phyloP scores from a whole-genome alignment of 768 basidiomycete genomes.

The Tricholoma terreum region DNA sequence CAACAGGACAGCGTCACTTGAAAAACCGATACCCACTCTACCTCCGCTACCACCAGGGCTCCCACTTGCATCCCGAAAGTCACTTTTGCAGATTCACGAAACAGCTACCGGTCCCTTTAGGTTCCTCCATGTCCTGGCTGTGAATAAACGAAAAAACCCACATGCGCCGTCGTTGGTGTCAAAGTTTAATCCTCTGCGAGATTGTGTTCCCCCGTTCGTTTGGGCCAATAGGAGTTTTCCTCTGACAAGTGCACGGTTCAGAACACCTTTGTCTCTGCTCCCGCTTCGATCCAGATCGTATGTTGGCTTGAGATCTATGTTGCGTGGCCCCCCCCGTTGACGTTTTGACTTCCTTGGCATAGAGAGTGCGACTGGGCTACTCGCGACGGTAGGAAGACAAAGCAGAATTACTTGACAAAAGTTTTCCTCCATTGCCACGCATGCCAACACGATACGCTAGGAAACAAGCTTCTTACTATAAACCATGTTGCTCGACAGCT shows the following conservation, averaged over 20 bases:
- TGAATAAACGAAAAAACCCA: constrained; percentile 17
- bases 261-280: constrained; percentile 8
- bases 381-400: constrained; percentile 2
- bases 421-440: constrained; percentile 8
- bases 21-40: not conserved
- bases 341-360: not conserved
- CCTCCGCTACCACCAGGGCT: constrained; percentile 1
- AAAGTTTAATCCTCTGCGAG: constrained; percentile 21
- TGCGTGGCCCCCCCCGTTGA: not conserved
- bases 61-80: not conserved
- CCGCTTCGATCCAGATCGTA: constrained; percentile 3
- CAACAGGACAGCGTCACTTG: not conserved
- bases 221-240: constrained; percentile 14
- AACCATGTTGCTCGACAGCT: constrained; percentile 2
- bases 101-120: not conserved
- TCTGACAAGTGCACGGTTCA: constrained; percentile 17
- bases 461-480: constrained; percentile 13
- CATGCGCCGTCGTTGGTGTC: constrained; percentile 23
- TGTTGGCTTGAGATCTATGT: constrained; percentile 1
- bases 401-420: constrained; percentile 10
- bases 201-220: constrained; percentile 13
- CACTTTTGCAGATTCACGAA: not conserved
- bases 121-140: constrained; percentile 13
- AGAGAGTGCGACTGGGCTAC: constrained; percentile 15
- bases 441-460: constrained; percentile 14